Percentiles rank a stretch among this genome's conserved stretches.
phyloP scores from a whole-genome alignment of 495 filamentous ascomycete genomes.

The Alectoria sarmentosa region DNA sequence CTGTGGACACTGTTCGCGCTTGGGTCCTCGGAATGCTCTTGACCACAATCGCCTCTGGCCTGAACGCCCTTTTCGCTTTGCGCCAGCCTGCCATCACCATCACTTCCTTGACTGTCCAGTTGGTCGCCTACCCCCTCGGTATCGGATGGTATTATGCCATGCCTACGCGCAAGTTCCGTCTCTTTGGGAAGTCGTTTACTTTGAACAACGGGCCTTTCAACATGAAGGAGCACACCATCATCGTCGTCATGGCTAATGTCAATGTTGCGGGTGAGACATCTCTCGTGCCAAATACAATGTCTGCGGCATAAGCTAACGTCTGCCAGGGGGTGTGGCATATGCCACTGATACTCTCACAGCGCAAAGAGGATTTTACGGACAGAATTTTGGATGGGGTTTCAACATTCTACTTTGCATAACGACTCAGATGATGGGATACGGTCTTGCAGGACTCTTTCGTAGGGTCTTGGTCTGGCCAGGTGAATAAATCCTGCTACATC shows the following conservation, averaged over 20 bases:
- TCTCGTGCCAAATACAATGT: not conserved
- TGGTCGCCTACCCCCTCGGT: conserved; percentile 64
- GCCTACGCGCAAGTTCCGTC: conserved; percentile 45
- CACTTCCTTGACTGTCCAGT: conserved; percentile 59
- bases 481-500: not conserved
- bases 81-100: conserved; percentile 58
- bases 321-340: conserved; percentile 46
- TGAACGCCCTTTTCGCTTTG: conserved; percentile 67
- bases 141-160: conserved; percentile 50
- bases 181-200: conserved; percentile 50
- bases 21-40: conserved; percentile 65
- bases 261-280: conserved; percentile 35
- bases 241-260: conserved; percentile 66
- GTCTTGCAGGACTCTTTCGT: conserved; percentile 62
- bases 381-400: conserved; percentile 61
- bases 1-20: conserved; percentile 61
- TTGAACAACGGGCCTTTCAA: conserved; percentile 72
- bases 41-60: conserved; percentile 55
- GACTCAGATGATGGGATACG: conserved; percentile 68
- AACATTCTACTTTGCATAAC: conserved; percentile 62
- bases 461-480: conserved; percentile 54
- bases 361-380: conserved; percentile 58
- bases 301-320: not conserved
- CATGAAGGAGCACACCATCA: conserved; percentile 72
- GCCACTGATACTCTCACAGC: conserved; percentile 65